Evolutionary conservation across 202 grass and related monocot genomes (phyloP).

Genomic region (Cymbopogon flexuosus): DNA sequence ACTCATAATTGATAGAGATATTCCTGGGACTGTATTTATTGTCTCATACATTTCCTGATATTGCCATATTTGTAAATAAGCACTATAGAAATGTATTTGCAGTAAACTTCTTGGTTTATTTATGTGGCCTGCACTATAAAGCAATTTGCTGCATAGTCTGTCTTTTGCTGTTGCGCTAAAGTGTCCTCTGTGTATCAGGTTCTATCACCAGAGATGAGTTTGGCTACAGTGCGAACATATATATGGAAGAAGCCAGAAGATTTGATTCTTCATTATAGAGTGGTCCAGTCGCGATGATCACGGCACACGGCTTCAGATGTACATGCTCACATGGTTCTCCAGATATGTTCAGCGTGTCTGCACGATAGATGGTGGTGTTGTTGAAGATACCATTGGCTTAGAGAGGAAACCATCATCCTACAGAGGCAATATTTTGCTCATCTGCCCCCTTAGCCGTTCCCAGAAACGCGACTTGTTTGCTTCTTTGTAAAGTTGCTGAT

Average conservation of each 20-base stretch:
- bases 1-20: background rate
- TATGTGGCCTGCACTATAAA: conserved; percentile 1
- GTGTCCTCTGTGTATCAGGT: conserved; percentile 45
- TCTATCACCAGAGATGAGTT: conserved; percentile 74
- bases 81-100: background rate
- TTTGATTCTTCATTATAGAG: conserved; percentile 89
- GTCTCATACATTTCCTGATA: background rate
- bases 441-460: background rate
- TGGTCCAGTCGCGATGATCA: conserved; percentile 52
- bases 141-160: background rate
- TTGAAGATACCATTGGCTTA: conserved; percentile 25
- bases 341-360: conserved; percentile 13
- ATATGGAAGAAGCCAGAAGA: conserved; percentile 96
- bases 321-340: conserved; percentile 23
- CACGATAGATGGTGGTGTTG: background rate
- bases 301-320: conserved; percentile 6
- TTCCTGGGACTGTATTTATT: background rate
- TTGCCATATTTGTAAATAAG: background rate
- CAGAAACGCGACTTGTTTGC: background rate
- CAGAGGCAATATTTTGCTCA: background rate
- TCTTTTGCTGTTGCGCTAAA: conserved; percentile 16
- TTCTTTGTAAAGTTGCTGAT: conserved; percentile 43
- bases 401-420: conserved; percentile 7
- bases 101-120: background rate
- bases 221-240: conserved; percentile 80